These are phyloP conservation scores for Aristolochia contorta DNA, from an alignment of 164 flowering plant genomes.

Conservation along the genomic window DNA sequence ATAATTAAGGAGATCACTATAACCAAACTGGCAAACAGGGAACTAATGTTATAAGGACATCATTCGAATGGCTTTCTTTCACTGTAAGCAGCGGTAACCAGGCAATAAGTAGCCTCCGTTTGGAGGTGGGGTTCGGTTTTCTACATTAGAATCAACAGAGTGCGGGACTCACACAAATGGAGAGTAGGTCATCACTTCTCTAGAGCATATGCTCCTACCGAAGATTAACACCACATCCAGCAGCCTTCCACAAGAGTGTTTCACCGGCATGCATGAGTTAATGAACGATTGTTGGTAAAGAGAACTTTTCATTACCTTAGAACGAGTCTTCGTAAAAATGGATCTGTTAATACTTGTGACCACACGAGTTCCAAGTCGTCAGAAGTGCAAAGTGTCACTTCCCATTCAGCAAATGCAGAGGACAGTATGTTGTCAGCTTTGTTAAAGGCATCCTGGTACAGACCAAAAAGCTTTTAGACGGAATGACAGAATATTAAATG, in stretches of 20 bases:
- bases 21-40: neutral
- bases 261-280: neutral
- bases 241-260: neutral
- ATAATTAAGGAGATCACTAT: neutral
- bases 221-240: neutral
- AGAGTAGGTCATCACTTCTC: neutral
- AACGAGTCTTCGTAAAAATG: constrained; percentile 73
- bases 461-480: constrained; percentile 2
- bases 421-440: constrained; percentile 63
- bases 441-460: constrained; percentile 45
- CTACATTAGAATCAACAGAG: neutral
- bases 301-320: constrained; percentile 44
- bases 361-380: constrained; percentile 60
- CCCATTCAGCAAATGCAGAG: constrained; percentile 70
- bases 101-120: neutral
- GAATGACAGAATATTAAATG: neutral
- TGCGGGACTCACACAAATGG: neutral
- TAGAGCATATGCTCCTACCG: neutral
- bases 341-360: constrained; percentile 89
- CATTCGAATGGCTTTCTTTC: neutral
- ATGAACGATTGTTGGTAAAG: neutral
- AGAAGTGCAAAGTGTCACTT: constrained; percentile 65
- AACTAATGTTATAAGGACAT: neutral
- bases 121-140: neutral
- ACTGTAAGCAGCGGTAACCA: neutral